These are phyloP conservation scores for Logfia minima DNA, from an alignment of 129 eudicot species.

Conservation along the genomic window DNA sequence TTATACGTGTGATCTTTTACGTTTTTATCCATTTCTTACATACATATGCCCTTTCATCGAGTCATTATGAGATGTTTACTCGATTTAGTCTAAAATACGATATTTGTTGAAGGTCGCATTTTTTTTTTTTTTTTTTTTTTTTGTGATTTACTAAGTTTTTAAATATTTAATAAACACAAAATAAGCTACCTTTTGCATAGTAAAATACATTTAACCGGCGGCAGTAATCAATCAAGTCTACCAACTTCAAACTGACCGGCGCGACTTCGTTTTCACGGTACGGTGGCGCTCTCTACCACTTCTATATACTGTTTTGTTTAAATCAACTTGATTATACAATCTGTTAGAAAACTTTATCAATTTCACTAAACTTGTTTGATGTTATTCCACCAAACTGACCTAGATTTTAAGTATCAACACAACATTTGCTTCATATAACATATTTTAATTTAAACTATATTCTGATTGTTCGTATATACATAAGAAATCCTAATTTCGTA, in stretches of 20 bases:
- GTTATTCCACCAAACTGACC: conserved; percentile 7
- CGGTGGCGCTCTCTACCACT: background rate
- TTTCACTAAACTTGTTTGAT: background rate
- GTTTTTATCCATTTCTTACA: too few relatives aligned
- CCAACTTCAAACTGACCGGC: conserved; percentile 23
- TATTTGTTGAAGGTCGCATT: too few relatives aligned
- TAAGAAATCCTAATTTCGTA: conserved; percentile 15
- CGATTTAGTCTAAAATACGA: too few relatives aligned
- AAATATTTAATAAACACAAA: background rate
- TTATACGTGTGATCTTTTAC: too few relatives aligned
- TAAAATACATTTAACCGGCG: background rate
- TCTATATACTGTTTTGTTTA: background rate
- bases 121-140: too few relatives aligned
- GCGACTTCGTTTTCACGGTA: conserved; percentile 15
- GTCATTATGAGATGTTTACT: too few relatives aligned
- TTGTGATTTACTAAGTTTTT: too few relatives aligned
- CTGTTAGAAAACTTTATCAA: background rate
- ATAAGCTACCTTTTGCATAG: background rate
- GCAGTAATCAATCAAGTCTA: conserved; percentile 14
- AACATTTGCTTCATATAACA: conserved; percentile 17
- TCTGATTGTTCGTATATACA: background rate
- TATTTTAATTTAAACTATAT: background rate
- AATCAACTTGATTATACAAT: conserved; percentile 5
- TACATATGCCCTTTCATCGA: too few relatives aligned
- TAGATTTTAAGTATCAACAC: conserved; percentile 18